phyloP scores from a whole-genome alignment of 2,329 filamentous ascomycete species.

The Ustulina deusta region DNA sequence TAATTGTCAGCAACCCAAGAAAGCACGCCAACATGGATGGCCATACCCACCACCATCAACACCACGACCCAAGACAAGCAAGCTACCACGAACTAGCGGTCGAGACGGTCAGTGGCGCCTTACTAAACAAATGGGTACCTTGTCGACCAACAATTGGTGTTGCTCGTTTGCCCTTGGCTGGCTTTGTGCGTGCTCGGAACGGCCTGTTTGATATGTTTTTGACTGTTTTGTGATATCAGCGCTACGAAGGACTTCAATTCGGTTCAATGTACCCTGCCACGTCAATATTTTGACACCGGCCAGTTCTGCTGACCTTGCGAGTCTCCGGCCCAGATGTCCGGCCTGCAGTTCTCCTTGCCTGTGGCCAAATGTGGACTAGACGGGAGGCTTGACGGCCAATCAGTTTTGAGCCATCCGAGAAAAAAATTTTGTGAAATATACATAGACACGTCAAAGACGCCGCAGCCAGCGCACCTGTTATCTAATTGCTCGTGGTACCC shows the following conservation, averaged over 20 bases:
- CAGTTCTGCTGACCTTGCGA: conserved; percentile 38
- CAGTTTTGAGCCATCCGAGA: conserved; percentile 22
- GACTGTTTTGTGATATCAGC: conserved; percentile 37
- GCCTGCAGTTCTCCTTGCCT: conserved; percentile 42
- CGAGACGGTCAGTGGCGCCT: conserved; percentile 29
- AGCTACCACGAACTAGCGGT: conserved; percentile 34
- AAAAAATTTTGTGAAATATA: conserved; percentile 21
- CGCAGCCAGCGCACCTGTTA: conserved; percentile 43
- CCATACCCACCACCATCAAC: conserved; percentile 31
- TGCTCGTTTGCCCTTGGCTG: conserved; percentile 26
- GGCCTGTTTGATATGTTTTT: conserved; percentile 23
- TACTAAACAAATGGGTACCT: conserved; percentile 29
- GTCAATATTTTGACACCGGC: conserved; percentile 41
- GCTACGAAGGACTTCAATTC: conserved; percentile 26
- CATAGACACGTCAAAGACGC: conserved; percentile 39
- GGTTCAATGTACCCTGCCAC: conserved; percentile 34
- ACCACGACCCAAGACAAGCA: conserved; percentile 11
- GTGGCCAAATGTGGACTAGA: conserved; percentile 38
- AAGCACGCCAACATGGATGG: conserved; percentile 16
- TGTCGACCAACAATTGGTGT: conserved; percentile 23
- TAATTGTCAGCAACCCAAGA: conserved; percentile 32
- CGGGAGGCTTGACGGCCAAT: conserved; percentile 36
- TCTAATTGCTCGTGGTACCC: conserved; percentile 41
- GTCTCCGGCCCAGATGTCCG: conserved; percentile 37
- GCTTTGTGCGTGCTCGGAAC: conserved; percentile 17